Evolutionary conservation across 345 rosid genomes (phyloP).

Genomic region (Citrus mangshanensis): DNA sequence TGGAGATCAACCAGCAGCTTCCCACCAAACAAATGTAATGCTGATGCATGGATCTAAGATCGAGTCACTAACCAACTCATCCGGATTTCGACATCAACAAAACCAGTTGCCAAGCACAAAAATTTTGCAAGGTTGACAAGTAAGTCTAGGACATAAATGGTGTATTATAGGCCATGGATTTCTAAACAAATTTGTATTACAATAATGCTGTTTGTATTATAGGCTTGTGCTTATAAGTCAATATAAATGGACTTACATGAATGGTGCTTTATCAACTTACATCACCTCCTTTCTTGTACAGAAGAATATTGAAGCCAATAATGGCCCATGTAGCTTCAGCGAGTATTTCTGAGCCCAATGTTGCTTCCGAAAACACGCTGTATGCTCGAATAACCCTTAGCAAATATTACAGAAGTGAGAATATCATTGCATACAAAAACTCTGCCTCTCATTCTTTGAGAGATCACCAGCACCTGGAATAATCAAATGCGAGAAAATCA

Average conservation of each 20-base stretch:
- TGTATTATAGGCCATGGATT: background rate
- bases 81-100: too few relatives aligned
- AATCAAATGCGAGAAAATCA: background rate
- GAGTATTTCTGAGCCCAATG: background rate
- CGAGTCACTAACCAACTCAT: too few relatives aligned
- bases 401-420: background rate
- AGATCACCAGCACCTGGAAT: too few relatives aligned
- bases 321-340: background rate
- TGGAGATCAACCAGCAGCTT: too few relatives aligned
- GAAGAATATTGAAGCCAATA: background rate
- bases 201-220: too few relatives aligned
- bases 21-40: too few relatives aligned
- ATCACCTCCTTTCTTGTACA: background rate
- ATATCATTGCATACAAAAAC: too few relatives aligned
- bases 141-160: background rate
- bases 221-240: too few relatives aligned
- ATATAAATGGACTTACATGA: too few relatives aligned
- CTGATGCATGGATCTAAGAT: fast-evolving
- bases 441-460: too few relatives aligned
- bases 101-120: background rate
- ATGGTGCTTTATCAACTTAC: background rate
- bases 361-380: background rate
- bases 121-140: background rate
- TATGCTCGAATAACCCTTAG: background rate
- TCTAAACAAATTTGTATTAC: too few relatives aligned